Evolutionary conservation across 306 rosid genomes (phyloP).

Genomic region (Cicer judaicum): DNA sequence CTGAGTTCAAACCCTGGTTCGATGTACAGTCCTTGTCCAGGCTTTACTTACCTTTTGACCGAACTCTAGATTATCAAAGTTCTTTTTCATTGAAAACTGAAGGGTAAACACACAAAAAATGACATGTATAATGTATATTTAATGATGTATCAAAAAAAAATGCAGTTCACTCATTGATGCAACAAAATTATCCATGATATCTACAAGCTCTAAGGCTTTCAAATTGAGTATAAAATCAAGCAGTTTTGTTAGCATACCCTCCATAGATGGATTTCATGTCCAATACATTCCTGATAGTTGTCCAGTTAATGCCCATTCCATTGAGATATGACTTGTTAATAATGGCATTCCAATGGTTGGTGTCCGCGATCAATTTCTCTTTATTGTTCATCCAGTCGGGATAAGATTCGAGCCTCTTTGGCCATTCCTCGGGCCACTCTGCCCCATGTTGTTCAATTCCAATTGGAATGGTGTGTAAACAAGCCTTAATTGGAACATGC

Average conservation of each 20-base stretch:
- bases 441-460: slow-evolving; percentile 91
- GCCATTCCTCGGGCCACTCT: slow-evolving; percentile 99
- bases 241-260: slow-evolving; percentile 69
- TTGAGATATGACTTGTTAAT: slow-evolving; percentile 80
- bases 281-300: slow-evolving; percentile 81
- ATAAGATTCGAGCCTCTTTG: slow-evolving; percentile 79
- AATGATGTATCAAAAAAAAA: slow-evolving; percentile 25
- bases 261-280: slow-evolving; percentile 96
- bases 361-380: slow-evolving; percentile 77
- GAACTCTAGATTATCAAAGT: no score
- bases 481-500: slow-evolving; percentile 72
- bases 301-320: slow-evolving; percentile 94
- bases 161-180: slow-evolving; percentile 42
- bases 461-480: slow-evolving; percentile 83
- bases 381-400: slow-evolving; percentile 85
- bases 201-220: slow-evolving; percentile 35
- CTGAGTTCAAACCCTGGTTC: no score
- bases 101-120: background rate
- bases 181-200: slow-evolving; percentile 31
- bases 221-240: slow-evolving; percentile 34
- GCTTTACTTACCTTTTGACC: no score
- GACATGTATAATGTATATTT: slow-evolving; percentile 11
- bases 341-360: slow-evolving; percentile 81
- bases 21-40: no score
- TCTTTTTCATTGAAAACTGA: no score